Conservation (phyloP, 495 filamentous ascomycete genomes). For the Parathielavia appendiculata region DNA sequence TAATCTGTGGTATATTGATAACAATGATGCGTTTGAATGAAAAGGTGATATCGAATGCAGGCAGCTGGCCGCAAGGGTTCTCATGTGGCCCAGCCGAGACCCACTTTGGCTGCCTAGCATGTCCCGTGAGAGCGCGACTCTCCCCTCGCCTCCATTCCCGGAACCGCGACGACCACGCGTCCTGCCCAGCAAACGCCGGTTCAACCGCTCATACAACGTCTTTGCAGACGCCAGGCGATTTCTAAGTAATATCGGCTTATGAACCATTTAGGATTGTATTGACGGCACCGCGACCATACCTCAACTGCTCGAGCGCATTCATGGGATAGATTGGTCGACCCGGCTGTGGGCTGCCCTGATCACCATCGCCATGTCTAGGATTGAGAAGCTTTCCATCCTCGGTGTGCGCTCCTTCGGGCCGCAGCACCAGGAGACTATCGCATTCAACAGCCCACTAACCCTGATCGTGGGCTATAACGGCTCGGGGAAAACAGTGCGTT, state of each 20-base stretch:
- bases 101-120: neutral
- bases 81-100: too few species aligned
- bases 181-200: neutral
- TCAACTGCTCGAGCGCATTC: neutral
- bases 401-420: constrained; percentile 93
- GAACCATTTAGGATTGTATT: too few species aligned
- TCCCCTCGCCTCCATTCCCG: neutral
- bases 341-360: neutral
- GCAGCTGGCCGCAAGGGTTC: neutral
- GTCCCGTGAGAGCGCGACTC: neutral
- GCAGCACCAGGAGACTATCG: constrained; percentile 68
- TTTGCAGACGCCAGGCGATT: too few species aligned
- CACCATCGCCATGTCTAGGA: constrained; percentile 54
- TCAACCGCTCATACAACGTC: neutral
- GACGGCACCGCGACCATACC: too few species aligned
- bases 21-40: too few species aligned
- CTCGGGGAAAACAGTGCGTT: constrained; percentile 74
- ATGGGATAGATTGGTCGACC: neutral
- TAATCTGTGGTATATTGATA: too few species aligned
- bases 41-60: too few species aligned
- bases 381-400: constrained; percentile 82
- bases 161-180: neutral
- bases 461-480: constrained; percentile 96
- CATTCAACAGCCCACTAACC: constrained; percentile 84
- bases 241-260: neutral